phyloP scores from a whole-genome alignment of 768 basidiomycete genomes.

The Phaffia australis region DNA sequence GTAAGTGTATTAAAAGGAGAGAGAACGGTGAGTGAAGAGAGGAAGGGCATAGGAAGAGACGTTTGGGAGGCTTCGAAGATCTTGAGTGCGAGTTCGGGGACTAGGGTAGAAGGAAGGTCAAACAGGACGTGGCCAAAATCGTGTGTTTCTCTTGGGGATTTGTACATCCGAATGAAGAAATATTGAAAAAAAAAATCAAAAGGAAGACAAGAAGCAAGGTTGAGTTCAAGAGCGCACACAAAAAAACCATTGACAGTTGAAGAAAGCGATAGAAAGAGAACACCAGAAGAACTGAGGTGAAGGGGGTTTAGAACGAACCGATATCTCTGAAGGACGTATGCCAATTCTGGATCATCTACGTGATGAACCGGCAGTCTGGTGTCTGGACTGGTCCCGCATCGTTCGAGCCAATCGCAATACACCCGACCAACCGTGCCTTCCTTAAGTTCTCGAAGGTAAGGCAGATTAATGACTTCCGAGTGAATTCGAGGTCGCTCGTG shows the following conservation, averaged over 20 bases:
- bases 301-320: constrained; percentile 39
- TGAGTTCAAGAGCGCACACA: neutral
- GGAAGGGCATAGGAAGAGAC: constrained; percentile 71
- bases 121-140: constrained; percentile 92
- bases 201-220: neutral
- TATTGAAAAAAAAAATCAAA: too few species aligned
- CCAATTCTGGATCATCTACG: constrained; percentile 85
- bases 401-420: constrained; percentile 80
- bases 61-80: constrained; percentile 89
- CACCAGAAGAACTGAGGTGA: neutral
- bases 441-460: constrained; percentile 52
- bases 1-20: constrained; percentile 59
- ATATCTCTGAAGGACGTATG: constrained; percentile 96
- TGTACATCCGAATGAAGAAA: too few species aligned
- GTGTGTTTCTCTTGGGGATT: constrained; percentile 57
- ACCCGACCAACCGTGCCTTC: constrained; percentile 75
- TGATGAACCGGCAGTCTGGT: constrained; percentile 88
- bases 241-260: neutral
- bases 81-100: constrained; percentile 87
- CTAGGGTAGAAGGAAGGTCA: constrained; percentile 76
- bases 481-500: constrained; percentile 74
- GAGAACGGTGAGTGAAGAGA: constrained; percentile 55
- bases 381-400: constrained; percentile 83
- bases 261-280: neutral
- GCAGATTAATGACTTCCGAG: constrained; percentile 61